Base-by-base conservation (phyloP, 352 stramenopile genomes). In the Pythium phragmiticola region DNA sequence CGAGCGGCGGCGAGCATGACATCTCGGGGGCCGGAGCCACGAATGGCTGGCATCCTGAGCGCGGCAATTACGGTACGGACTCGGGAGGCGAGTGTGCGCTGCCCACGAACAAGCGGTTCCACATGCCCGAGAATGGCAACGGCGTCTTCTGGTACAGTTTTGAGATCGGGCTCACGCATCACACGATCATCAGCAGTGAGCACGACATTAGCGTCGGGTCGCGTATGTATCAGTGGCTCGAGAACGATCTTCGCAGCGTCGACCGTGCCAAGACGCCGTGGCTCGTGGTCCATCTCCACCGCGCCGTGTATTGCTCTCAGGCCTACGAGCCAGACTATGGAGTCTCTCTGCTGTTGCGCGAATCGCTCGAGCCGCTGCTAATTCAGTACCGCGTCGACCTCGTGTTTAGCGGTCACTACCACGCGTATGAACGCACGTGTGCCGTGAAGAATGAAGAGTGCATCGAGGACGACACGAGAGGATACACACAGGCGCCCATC, bases 21-120 rank as follows among this genome's bases (percentile, higher is more conserved):
- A 17, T 53, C 12, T 66, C 64, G 11, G 63, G 63, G n/a, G 64
- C 58, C 17, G 45, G 46, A 12, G 46, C 9, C 26, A 63, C 51
- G 4, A 65, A 65, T 19, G 58, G 58, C 4, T 71, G 45, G 26
- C 57, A 66, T 14, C 64, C 64, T 1, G n/a, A 30, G 12, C 16
- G 49, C 21, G 64, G 64, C 11, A 71, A 71, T 49, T 71, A 63
- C 53, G 37, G 46, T 16, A 7, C 30, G 14, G 64, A 71, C 52
- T 71, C 64, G 57, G 66, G 69, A 14, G 86, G 86, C 30, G 86
- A 94, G 69, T 94, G 86, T 68, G 81, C 78, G 19, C 73, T 93
- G 42, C 76, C 84, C 2, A 72, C 72, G 8, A 49, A 57, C 12
- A 82, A 78, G 42, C 73, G 77, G n/a, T 91, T 89, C 78, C 58